Base-by-base conservation (phyloP, 2,329 filamentous ascomycete species). In the Talaromyces atroroseus region DNA sequence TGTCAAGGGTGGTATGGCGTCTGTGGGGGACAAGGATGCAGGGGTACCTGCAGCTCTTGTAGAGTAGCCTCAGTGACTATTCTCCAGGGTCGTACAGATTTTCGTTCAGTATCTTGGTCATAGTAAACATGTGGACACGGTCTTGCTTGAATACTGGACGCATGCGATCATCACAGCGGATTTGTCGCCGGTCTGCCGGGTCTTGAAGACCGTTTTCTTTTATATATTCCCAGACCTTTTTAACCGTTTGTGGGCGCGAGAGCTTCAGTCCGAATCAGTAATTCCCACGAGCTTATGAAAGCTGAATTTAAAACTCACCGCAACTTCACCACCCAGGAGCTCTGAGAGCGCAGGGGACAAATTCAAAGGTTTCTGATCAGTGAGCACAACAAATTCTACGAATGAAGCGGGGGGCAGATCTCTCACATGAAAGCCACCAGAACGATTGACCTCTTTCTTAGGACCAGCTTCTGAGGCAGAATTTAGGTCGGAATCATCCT, bases 111-210 rank as follows among this genome's bases (percentile, higher is more conserved):
- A 96, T 83, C 78, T 96, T 96, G 79, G 96, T 97, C 92, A 99
- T 97, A 64, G 90, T 92, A 74, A 99, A 99, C 94, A 99, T 99
- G 74, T 97, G 90, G 50, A 99, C 88, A 66, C 83, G 89, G 66
- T 91, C 84, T 67, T 88, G 83, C 72, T 95, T 95, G 78, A 99
- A 99, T 7, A 99, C 88, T 6, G 88, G 88, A 59, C 89, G 86
- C 87, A 99, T 88, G 64, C 84, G 85, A 23, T 95, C 90, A 73
- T 99, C 94, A 75, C 94, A 99, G 26, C 84, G 78, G 61, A 99
- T 99, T 64, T 96, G 90, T 21, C 94, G 88, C 72, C 92, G 92
- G 76, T 99, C 92, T 61, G 73, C 84, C 0, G 92, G 92, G 64
- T 97, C 92, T 73, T 99, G 94, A 5, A 99, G 84, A 42, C 91